Conservation (phyloP, 2,329 filamentous ascomycete genomes). For the Epichloe brachyelytri region DNA sequence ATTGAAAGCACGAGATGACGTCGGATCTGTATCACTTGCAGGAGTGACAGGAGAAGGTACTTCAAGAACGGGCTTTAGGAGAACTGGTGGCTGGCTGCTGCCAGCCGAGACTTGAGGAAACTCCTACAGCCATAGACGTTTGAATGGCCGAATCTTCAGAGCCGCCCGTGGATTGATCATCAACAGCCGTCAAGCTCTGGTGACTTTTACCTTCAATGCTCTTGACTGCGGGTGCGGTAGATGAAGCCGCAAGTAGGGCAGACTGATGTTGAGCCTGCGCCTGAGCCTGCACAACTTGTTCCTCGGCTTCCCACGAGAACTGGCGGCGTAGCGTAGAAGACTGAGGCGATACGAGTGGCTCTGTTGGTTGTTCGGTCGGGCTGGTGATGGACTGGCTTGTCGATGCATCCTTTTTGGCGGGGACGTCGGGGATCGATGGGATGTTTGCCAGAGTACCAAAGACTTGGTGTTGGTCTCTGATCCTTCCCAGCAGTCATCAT, state of each 20-base stretch:
- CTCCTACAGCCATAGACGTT: neutral
- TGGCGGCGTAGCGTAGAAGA: slow-evolving; percentile 13
- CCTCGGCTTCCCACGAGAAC: slow-evolving; percentile 26
- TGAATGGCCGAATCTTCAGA: neutral
- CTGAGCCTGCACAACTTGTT: slow-evolving; percentile 17
- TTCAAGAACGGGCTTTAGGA: slow-evolving; percentile 18
- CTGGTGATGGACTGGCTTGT: neutral
- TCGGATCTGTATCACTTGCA: slow-evolving; percentile 17
- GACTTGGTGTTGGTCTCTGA: slow-evolving; percentile 9
- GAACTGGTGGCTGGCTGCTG: neutral
- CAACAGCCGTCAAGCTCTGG: neutral
- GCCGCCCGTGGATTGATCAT: neutral
- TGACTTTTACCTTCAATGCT: neutral
- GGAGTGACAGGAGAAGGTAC: slow-evolving; percentile 32
- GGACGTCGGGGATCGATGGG: neutral
- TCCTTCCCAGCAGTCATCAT: slow-evolving; percentile 53
- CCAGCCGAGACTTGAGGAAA: neutral
- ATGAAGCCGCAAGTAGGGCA: neutral
- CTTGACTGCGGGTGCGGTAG: neutral
- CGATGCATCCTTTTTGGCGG: neutral
- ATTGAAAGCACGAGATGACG: slow-evolving; percentile 12
- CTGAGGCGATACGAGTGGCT: slow-evolving; percentile 2
- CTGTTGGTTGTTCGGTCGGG: neutral
- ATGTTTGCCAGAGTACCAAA: neutral
- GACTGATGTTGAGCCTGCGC: neutral